A percentile compares a stretch with the other conserved stretches of the same genome.
Conservation (phyloP, 2,329 filamentous ascomycete species). For the Onygena corvina region DNA sequence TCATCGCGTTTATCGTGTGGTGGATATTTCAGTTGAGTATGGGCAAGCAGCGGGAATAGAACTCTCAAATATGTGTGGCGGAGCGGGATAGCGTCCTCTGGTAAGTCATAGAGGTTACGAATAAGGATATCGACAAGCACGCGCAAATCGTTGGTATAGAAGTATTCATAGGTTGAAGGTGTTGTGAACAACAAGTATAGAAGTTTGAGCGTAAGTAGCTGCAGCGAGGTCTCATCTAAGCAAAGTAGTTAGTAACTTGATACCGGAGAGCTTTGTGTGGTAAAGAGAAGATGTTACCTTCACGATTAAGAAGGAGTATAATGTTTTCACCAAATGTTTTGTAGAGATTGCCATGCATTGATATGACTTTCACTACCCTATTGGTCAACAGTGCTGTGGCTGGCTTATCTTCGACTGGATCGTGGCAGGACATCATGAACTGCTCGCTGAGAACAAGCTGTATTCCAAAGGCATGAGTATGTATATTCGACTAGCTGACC, state of each 20-base stretch:
- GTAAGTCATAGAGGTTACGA: slow-evolving; percentile 88
- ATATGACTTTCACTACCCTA: slow-evolving; percentile 82
- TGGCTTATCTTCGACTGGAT: slow-evolving; percentile 32
- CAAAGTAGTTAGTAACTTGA: background rate
- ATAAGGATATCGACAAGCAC: slow-evolving; percentile 93
- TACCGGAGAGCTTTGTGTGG: background rate
- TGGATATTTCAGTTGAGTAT: slow-evolving; percentile 77
- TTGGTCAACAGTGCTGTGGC: slow-evolving; percentile 58
- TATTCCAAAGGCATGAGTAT: slow-evolving; percentile 16
- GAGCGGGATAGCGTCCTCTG: slow-evolving; percentile 60
- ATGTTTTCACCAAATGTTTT: slow-evolving; percentile 97
- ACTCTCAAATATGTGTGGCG: slow-evolving; percentile 93
- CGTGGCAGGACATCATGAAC: slow-evolving; percentile 71
- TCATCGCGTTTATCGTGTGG: slow-evolving; percentile 89
- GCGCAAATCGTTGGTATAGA: slow-evolving; percentile 93
- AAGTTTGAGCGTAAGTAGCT: slow-evolving; percentile 91
- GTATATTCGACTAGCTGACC: slow-evolving; percentile 36
- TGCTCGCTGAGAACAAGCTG: slow-evolving; percentile 94
- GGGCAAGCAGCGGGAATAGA: slow-evolving; percentile 74
- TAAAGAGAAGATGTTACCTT: slow-evolving; percentile 40
- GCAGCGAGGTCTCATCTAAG: slow-evolving; percentile 70
- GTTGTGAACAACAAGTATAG: slow-evolving; percentile 93
- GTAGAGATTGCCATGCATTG: slow-evolving; percentile 64
- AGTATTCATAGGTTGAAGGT: slow-evolving; percentile 85
- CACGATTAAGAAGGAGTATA: slow-evolving; percentile 85